phyloP scores from a whole-genome alignment of 2,329 filamentous ascomycete genomes.

The Epichloe gansuensis region DNA sequence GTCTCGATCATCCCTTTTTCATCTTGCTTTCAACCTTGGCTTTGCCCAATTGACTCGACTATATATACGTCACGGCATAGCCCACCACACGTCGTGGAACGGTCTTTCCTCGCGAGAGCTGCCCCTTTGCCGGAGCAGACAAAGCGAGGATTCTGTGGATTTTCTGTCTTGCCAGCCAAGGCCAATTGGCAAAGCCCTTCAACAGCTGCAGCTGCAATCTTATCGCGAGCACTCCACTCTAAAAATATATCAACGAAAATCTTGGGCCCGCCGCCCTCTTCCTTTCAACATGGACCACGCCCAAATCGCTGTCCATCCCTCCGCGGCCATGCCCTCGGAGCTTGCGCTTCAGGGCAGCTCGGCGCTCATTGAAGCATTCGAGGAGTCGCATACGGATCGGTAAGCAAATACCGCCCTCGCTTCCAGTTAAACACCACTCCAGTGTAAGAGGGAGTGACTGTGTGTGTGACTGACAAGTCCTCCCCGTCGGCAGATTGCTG shows the following conservation, averaged over 20 bases:
- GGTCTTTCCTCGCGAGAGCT: slow-evolving; percentile 1
- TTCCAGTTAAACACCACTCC: neutral
- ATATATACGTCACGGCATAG: neutral
- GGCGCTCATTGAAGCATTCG: slow-evolving; percentile 53
- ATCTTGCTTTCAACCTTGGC: neutral
- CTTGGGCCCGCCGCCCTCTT: neutral
- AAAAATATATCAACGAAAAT: too few species aligned
- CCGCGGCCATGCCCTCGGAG: slow-evolving; percentile 11
- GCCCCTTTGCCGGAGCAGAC: slow-evolving; percentile 1
- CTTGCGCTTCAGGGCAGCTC: slow-evolving; percentile 24
- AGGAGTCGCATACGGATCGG: slow-evolving; percentile 81
- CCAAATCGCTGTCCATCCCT: slow-evolving; percentile 17
- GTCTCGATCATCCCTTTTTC: neutral
- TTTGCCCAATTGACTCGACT: neutral
- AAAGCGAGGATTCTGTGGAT: neutral
- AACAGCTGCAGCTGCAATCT: neutral
- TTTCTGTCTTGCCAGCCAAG: neutral
- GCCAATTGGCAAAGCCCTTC: neutral
- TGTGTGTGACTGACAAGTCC: neutral
- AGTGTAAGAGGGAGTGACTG: neutral
- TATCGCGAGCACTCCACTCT: neutral
- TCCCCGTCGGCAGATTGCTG: slow-evolving; percentile 48
- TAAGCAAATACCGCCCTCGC: slow-evolving; percentile 31
- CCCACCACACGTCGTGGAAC: neutral
- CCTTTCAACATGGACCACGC: slow-evolving; percentile 18